phyloP scores from a whole-genome alignment of 108 stramenopile species.

The Nitzschia palea region DNA sequence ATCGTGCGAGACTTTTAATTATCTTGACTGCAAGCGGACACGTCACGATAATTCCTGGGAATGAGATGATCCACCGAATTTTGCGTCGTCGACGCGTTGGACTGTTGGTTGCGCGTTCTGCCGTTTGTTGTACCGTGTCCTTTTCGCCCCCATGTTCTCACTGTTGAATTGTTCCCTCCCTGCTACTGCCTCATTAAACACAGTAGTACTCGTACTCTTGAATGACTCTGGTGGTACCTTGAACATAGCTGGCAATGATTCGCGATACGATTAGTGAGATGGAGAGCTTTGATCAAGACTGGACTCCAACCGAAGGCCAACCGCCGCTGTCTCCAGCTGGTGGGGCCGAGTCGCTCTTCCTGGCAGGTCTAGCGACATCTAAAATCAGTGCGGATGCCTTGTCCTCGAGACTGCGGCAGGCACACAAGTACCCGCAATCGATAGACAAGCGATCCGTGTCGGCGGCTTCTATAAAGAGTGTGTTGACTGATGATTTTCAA shows the following conservation, averaged over 20 bases:
- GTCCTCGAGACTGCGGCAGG: neutral
- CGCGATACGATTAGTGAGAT: conserved; percentile 9
- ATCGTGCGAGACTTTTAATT: too few species aligned
- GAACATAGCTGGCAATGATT: too few species aligned
- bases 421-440: neutral
- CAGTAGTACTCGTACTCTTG: too few species aligned
- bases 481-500: conserved; percentile 22
- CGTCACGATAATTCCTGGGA: neutral
- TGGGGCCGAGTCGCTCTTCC: conserved; percentile 29
- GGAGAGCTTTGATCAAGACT: conserved; percentile 8
- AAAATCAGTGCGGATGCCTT: conserved; percentile 9
- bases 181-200: too few species aligned
- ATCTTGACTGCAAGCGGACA: neutral
- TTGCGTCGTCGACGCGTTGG: neutral
- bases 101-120: neutral
- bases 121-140: neutral
- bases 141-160: too few species aligned
- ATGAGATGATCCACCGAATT: neutral
- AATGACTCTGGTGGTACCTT: too few species aligned
- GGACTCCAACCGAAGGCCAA: neutral
- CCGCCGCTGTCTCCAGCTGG: conserved; percentile 23
- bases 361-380: conserved; percentile 21
- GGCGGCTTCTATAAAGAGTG: neutral
- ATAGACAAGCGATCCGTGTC: neutral
- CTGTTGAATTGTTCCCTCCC: too few species aligned